Base-by-base conservation (phyloP, 129 eudicot genomes). In the Silybum marianum region DNA sequence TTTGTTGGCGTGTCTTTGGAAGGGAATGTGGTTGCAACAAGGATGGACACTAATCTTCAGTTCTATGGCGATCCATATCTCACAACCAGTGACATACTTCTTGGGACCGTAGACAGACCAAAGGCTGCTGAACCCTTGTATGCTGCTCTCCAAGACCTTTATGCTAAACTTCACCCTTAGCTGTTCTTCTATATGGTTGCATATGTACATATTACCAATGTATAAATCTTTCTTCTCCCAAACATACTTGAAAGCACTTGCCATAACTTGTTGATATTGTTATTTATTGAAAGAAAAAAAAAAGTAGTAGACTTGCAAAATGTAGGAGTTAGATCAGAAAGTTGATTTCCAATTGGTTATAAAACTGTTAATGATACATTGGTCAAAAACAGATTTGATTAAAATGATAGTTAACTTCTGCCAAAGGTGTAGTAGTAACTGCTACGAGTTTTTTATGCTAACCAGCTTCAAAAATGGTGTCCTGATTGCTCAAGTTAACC, bases 1-100 rank as follows among this genome's bases (percentile, higher is more conserved):
- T 95, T 95, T 90, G 91, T 95, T 74, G 99, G 99, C 4, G 95
- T 95, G 36, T 95, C 99, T 2, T 84, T 95, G 80, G 99, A 95
- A 86, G 98, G 99, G 51, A 93, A 93, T 79, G 69, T 91, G 19
- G 99, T 95, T 23, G 81, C 93, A 38, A 95, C 99, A 62, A 93
- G 99, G 88, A 88, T 91, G 90, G 98, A 95, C 76, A 80, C 99
- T 9, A 95, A 95, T 80, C 92, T 95, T 28, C 87, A 83, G 8
- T 95, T 95, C 69, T 95, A 93, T 54, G 99, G 99, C 1, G 99
- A 95, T 86, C 99, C 99, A 13, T 95, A 95, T 81, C 95, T 93
- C 69, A 95, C 97, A 71, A 87, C 99, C 7, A 85, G 79, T 3
- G 99, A 95, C 73, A 93, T 95, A 38, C 90, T 95, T 71, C 91